phyloP scores from a whole-genome alignment of 176 grass and related monocot species.

The Areca catechu region DNA sequence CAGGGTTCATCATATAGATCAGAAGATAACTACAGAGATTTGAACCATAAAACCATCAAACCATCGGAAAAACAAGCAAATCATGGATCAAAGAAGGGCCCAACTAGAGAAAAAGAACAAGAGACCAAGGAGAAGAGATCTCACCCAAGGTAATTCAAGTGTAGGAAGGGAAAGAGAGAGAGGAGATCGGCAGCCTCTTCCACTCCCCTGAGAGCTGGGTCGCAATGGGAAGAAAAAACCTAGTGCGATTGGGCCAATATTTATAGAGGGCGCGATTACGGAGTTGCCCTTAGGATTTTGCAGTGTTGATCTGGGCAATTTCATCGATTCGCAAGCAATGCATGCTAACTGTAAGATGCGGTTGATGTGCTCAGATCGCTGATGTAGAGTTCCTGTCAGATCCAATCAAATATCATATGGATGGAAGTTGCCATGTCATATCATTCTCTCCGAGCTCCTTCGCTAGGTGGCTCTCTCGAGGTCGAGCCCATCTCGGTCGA shows the following conservation, averaged over 20 bases:
- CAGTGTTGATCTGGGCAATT: not conserved
- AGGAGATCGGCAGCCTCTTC: not conserved
- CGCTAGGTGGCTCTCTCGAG: no score
- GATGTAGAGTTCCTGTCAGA: no score
- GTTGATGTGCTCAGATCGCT: no score
- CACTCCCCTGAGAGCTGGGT: not conserved
- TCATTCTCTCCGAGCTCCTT: no score
- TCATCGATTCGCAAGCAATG: no score
- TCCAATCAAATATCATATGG: no score
- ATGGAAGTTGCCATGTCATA: no score
- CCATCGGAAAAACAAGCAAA: not conserved
- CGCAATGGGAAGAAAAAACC: constrained; percentile 5
- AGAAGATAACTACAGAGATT: not conserved
- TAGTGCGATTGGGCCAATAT: not conserved
- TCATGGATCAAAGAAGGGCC: not conserved
- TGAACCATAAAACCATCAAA: not conserved
- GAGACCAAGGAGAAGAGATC: not conserved
- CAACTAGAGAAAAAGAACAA: not conserved
- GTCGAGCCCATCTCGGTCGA: no score
- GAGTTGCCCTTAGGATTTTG: constrained; percentile 18
- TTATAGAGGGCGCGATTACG: not conserved
- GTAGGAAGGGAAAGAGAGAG: not conserved
- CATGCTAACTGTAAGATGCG: no score
- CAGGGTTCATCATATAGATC: no score
- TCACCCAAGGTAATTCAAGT: not conserved